Evolutionary conservation across 495 filamentous ascomycete species (phyloP), one percentile per base, ranked within the genome.

Genomic region (Amniculicola lignicola): DNA sequence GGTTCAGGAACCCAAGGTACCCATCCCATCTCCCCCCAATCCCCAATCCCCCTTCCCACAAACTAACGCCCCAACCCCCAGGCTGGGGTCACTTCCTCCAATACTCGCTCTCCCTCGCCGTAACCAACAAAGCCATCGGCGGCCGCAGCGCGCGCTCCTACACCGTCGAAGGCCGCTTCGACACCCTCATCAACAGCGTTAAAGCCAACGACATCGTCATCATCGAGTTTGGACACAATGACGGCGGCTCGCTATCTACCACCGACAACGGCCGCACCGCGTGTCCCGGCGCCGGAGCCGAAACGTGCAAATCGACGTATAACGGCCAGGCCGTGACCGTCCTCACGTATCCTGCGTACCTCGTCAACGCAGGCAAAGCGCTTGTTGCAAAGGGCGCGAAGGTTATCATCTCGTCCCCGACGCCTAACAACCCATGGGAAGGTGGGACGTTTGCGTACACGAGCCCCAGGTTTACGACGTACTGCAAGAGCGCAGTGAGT

Each of bases 171-270:
- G 76, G 75, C 43, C 81, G 79, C 23, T 85, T 85, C 72, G 58
- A 72, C 37, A 72, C 71, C 12, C 75, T 85, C 57, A 75, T 77
- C 61, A 54, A 63, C 39, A 51, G 69, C 16, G 69, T 83, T 15
- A 50, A 74, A 31, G 19, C 71, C 6, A 78, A 76, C 38, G 82
- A 85, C 67, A 79, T 72, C 65, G 79, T 83, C 33, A 69, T 83
- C 39, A 82, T 83, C 61, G 79, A 81, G 59, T 83, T 85, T 54
- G 82, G 82, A 1, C 82, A 85, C 72, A 85, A 85, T 65, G 82
- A 84, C 61, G 82, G 82, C 46, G 80, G 81, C 10, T 80, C 77
- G 4, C 75, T 84, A 3, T 70, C 72, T 6, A 62, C 64, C 2
- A 70, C 55, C 14, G 82, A 85, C 67, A 83, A 85, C 67, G 80